Evolutionary conservation across 2,329 filamentous ascomycete species (phyloP), one percentile per base, ranked within the genome.

Genomic region (Harringtonia lauricola): DNA sequence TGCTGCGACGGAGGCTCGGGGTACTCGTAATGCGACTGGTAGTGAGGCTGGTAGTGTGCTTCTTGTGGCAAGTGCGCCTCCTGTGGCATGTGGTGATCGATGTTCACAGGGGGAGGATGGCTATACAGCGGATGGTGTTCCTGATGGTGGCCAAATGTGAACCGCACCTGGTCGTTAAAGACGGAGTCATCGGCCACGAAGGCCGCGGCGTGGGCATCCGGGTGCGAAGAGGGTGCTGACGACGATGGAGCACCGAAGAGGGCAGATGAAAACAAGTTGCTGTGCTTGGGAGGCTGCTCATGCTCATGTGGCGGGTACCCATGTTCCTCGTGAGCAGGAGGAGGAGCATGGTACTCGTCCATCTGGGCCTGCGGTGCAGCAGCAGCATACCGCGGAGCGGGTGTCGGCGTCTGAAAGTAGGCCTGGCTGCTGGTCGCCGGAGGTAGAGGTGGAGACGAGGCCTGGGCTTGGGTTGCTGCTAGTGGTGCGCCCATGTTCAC

Each of bases 1-100:
- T 38, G 44, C n/a, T 43, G 40, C 10, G 43, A 30, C 2, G 45
- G 44, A 2, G 44, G 45, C n/a, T 51, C 50, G 3, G 50, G 49
- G 21, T 52, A 51, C 5, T 51, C 47, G 18, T 44, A 47, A 8
- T 36, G 35, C 2, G 45, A 18, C 5, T 17, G 21, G 19, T 18
- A 22, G n/a, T n/a, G n/a, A 40, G 19, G 8, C 24, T 13, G 10
- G 39, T 8, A 29, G 22, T 21, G n/a, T 6, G 19, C 12, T 3
- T 26, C 18, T 6, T 34, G 31, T 5, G 13, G 7, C 31, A 34
- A n/a, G 22, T 21, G n/a, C 7, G 19, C 12, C 5, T 26, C 18
- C 7, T 34, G 31, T 5, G 13, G 7, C 31, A 34, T 15, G 10
- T 41, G 39, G 17, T 15, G 44, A 34, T 21, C 42, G 37, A 9